phyloP scores from a whole-genome alignment of 148 eudicot species.

The Beta vulgaris region DNA sequence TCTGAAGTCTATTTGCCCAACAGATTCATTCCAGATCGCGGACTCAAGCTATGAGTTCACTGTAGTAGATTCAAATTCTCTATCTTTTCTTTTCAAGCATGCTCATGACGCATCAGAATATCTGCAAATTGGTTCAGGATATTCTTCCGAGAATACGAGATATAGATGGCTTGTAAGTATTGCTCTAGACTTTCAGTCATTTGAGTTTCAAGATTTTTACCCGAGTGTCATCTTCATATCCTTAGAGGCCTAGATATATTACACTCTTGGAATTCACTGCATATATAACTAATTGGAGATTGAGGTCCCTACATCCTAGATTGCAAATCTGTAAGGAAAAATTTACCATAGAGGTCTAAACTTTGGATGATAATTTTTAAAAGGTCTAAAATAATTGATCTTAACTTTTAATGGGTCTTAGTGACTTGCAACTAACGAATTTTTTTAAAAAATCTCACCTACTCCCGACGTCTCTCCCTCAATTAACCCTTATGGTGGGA shows the following conservation, averaged over 20 bases:
- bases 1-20: slow-evolving; percentile 23
- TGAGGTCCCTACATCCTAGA: neutral
- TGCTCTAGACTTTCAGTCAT: slow-evolving; percentile 5
- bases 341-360: too few species aligned
- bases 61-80: slow-evolving; percentile 84
- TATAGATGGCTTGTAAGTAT: slow-evolving; percentile 75
- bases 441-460: too few species aligned
- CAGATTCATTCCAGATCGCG: slow-evolving; percentile 60
- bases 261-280: neutral
- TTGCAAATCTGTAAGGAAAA: too few species aligned
- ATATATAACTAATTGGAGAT: neutral
- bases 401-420: too few species aligned
- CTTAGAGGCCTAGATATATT: too few species aligned
- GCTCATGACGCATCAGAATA: slow-evolving; percentile 66
- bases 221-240: neutral
- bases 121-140: slow-evolving; percentile 45
- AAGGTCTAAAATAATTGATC: too few species aligned
- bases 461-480: too few species aligned
- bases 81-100: slow-evolving; percentile 79
- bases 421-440: too few species aligned
- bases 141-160: slow-evolving; percentile 43
- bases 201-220: slow-evolving; percentile 6
- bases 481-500: too few species aligned
- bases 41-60: slow-evolving; percentile 69
- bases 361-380: too few species aligned